Base-by-base conservation (phyloP, 768 basidiomycete genomes). In the Russula brevipes region DNA sequence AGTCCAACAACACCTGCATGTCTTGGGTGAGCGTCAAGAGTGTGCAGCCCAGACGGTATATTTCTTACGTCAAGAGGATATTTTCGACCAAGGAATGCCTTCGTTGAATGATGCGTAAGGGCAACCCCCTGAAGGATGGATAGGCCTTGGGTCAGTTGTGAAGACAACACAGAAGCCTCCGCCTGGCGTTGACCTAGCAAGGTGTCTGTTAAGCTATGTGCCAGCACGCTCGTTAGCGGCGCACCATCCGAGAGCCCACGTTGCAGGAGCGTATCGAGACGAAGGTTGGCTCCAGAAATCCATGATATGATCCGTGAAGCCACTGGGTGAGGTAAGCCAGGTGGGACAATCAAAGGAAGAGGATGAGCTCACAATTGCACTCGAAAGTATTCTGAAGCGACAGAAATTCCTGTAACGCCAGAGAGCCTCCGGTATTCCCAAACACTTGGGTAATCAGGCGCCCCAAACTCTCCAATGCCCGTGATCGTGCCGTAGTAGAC, bases 371-470 rank as follows among this genome's bases (percentile, higher is more conserved):
- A 91, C 91, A 78, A 70, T 94, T 94, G 73, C 87, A 90, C 72
- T 93, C 88, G 67, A 94, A 92, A 0, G 84, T 84, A 67, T 88
- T 83, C 71, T 94, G 91, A 46, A 91, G 75, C 51, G 75, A 73
- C 42, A 79, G 76, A 66, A 84, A 76, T 9, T 79, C 79, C 35
- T 78, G 78, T 17, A 77, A 73, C 17, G 78, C 70, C 30, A 78
- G 73, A n/a, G 76, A 71, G 31, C 74, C 69, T 45, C 81, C 76
- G 60, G 80, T 78, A n/a, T 80, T 36, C 85, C 74, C 36, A 81
- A 79, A 67, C 75, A 78, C 69, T 86, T 87, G 54, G 57, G 72
- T 66, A 55, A 73, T 59, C 54, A 73, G 57, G n/a, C 65, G 61
- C 49, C 74, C 73, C 47, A 91, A 71, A 0, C 73, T 72, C 51